Base-by-base conservation (phyloP, 352 stramenopile species). In the Pythium dissimile region DNA sequence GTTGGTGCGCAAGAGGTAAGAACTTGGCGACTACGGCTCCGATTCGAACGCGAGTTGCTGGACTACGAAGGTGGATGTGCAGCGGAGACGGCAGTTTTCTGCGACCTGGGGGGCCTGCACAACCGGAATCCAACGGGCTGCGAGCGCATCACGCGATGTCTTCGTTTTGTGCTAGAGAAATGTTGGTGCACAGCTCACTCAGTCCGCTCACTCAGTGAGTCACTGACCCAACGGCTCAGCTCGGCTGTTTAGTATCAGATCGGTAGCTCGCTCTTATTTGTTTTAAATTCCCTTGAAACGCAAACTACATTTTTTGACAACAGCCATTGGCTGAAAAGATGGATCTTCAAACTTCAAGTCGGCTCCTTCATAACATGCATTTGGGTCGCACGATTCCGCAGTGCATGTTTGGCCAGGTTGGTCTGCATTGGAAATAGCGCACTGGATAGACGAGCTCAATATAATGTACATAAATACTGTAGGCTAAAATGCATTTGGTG, bases 311-410 rank as follows among this genome's bases (percentile, higher is more conserved):
- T 13, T 41, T n/a, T n/a, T n/a, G n/a, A n/a, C n/a, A n/a, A n/a
- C n/a, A n/a, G 18, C 27, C 6, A 60, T 60, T 53, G 53, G 41
- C 15, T 30, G 15, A 52, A 52, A 60, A n/a, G n/a, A n/a, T n/a
- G n/a, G n/a, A 13, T 37, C 31, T 37, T 37, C 31, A 37, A 37
- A n/a, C n/a, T n/a, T n/a, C n/a, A n/a, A n/a, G n/a, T n/a, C n/a
- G n/a, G n/a, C n/a, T n/a, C n/a, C n/a, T n/a, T n/a, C n/a, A n/a
- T n/a, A n/a, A 44, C 37, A 20, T 44, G 37, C 16, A 32, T 50
- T 31, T 31, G 23, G 16, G 27, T 1, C 7, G 23, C n/a, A n/a
- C n/a, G n/a, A n/a, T n/a, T n/a, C n/a, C n/a, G n/a, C n/a, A n/a
- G n/a, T n/a, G n/a, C n/a, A n/a, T n/a, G n/a, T n/a, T n/a, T n/a